Percentiles rank a stretch among this genome's conserved stretches.
Conservation (phyloP, 1,284 basidiomycete genomes). For the Ganoderma lucidum region DNA sequence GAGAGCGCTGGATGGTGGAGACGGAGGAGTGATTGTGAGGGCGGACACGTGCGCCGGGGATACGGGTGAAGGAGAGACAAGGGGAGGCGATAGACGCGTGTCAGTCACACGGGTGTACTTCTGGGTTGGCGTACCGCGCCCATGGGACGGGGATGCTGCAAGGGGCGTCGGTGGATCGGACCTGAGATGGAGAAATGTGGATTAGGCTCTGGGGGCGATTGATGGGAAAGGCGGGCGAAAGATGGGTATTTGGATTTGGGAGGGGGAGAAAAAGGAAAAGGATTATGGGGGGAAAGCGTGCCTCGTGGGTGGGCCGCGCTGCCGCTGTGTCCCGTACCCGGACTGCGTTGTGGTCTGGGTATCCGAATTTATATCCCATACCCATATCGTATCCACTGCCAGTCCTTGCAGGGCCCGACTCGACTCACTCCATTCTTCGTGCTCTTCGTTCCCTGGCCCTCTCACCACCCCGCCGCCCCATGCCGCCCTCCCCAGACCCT, state of each 20-base stretch:
- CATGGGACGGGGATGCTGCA: constrained; percentile 1
- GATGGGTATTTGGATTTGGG: constrained; percentile 3
- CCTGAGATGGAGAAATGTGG: constrained; percentile 19
- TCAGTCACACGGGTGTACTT: not conserved
- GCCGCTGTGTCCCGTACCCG: constrained; percentile 56
- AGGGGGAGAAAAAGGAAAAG: not conserved
- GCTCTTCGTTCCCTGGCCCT: constrained; percentile 15
- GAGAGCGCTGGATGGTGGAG: not conserved
- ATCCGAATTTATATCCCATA: constrained; percentile 36
- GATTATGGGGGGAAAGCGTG: not conserved
- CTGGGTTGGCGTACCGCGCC: not conserved
- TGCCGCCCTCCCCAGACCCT: constrained; percentile 40
- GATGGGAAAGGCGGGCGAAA: constrained; percentile 13
- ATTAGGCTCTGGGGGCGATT: constrained; percentile 17
- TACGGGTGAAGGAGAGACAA: constrained; percentile 3
- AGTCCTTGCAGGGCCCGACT: constrained; percentile 18
- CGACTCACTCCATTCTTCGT: constrained; percentile 27
- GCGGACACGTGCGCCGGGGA: constrained; percentile 10
- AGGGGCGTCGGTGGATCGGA: constrained; percentile 13
- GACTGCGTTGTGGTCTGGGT: constrained; percentile 64
- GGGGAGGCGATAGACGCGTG: constrained; percentile 6
- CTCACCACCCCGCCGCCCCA: constrained; percentile 34
- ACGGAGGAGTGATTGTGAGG: constrained; percentile 1
- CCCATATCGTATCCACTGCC: not conserved
- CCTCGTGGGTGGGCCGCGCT: constrained; percentile 5